Conservation (phyloP, 2,329 filamentous ascomycete genomes). For the Massarina eburnea region DNA sequence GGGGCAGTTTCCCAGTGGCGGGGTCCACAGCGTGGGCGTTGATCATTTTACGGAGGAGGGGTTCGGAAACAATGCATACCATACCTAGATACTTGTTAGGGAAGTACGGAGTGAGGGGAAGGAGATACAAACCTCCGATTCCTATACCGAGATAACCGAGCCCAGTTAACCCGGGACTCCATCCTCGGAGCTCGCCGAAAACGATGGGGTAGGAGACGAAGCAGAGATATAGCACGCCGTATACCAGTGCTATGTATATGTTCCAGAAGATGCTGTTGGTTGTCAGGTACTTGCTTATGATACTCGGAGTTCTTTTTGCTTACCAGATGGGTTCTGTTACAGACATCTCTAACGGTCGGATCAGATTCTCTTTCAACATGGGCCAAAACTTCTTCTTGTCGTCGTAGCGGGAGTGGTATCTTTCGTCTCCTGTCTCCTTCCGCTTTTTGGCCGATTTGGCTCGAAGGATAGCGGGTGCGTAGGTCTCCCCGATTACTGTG, state of each 20-base stretch:
- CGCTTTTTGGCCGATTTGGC: slow-evolving; percentile 71
- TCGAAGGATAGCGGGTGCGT: slow-evolving; percentile 69
- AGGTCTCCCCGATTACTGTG: slow-evolving; percentile 76
- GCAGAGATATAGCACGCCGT: slow-evolving; percentile 84
- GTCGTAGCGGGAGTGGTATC: slow-evolving; percentile 81
- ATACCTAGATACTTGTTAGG: slow-evolving; percentile 33
- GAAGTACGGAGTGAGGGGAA: neutral
- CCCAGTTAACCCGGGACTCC: slow-evolving; percentile 71
- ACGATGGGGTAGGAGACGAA: slow-evolving; percentile 90
- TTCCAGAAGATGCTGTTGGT: slow-evolving; percentile 69
- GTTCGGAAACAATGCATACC: slow-evolving; percentile 58
- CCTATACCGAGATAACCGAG: slow-evolving; percentile 76
- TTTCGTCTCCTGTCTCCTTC: slow-evolving; percentile 71
- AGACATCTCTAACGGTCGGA: slow-evolving; percentile 74
- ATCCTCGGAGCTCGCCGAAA: slow-evolving; percentile 73
- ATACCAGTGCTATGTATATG: slow-evolving; percentile 72
- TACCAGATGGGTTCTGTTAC: slow-evolving; percentile 84
- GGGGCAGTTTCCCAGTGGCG: slow-evolving; percentile 69
- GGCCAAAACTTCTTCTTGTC: slow-evolving; percentile 64
- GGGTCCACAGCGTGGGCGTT: slow-evolving; percentile 75
- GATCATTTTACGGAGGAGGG: slow-evolving; percentile 75
- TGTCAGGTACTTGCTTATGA: neutral
- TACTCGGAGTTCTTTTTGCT: slow-evolving; percentile 14
- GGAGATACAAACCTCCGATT: slow-evolving; percentile 51
- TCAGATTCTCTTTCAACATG: slow-evolving; percentile 73